phyloP scores from a whole-genome alignment of 2,329 filamentous ascomycete species.

The Sarocladiaceae sp. region DNA sequence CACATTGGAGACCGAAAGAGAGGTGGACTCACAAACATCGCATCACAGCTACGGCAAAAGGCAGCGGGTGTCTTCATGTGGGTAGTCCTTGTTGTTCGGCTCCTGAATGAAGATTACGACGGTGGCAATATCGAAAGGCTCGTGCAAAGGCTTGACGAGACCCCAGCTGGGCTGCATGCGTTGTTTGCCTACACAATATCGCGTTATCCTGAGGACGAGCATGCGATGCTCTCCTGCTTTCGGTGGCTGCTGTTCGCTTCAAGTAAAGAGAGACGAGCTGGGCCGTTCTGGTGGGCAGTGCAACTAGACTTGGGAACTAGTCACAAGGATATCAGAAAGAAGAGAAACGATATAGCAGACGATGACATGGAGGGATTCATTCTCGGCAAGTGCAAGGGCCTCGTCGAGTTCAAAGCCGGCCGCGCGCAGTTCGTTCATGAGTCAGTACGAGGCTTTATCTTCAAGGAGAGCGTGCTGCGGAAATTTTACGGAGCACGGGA shows the following conservation, averaged over 20 bases:
- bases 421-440: conserved; percentile 45
- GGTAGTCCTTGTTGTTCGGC: conserved; percentile 33
- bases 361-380: not conserved
- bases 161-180: conserved; percentile 19
- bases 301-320: not conserved
- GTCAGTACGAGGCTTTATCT: conserved; percentile 38
- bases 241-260: not conserved
- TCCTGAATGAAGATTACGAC: conserved; percentile 29
- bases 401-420: not conserved
- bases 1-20: not conserved
- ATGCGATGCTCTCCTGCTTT: not conserved
- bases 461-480: conserved; percentile 27
- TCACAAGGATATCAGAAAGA: not conserved
- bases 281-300: not conserved
- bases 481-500: conserved; percentile 5
- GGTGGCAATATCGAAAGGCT: conserved; percentile 17
- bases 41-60: conserved; percentile 15
- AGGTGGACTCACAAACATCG: not conserved
- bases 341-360: not conserved
- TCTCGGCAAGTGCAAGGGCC: not conserved
- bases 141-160: conserved; percentile 21
- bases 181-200: not conserved
- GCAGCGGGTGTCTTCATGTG: conserved; percentile 22
- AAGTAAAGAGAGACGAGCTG: too few relatives aligned
- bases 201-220: not conserved